Base-by-base conservation (phyloP, 768 basidiomycete species). In the Lyophyllum decastes region DNA sequence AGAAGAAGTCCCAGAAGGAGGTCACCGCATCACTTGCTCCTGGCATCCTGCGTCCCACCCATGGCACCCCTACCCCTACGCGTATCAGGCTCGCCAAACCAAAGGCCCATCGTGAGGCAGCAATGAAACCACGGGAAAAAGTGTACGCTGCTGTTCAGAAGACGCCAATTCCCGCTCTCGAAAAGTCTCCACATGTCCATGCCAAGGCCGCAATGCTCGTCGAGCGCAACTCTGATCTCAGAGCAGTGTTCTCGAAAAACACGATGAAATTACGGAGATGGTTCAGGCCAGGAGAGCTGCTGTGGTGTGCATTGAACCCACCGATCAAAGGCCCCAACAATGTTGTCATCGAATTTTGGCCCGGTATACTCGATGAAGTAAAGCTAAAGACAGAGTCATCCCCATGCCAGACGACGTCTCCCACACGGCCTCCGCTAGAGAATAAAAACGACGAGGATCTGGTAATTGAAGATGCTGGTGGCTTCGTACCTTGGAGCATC, bases 271-370 rank as follows among this genome's bases (percentile, higher is more conserved):
- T 85, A 24, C 79, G 78, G 51, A 77, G 88, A 53, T 86, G 81
- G 82, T 88, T 82, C 65, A 80, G 92, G 58, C 78, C 82, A 14
- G 84, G 83, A 33, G 92, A 92, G 70, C 67, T 91, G 34, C 73
- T 92, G 10, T 92, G 90, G 88, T 88, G 85, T 54, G 77, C 78
- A 10, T 72, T 92, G 30, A 69, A 76, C 38, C 68, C 74, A 9
- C 76, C 85, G 0, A 86, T 91, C 38, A 61, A 67, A 2, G 78
- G 78, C 1, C 66, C 73, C 0, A 65, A 69, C 3, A 74, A 73
- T 17, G 75, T 79, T 49, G 64, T 63, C n/a, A 88, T 94, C 60
- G 66, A 71, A 24, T 87, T 83, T 64, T 94, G 92, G 92, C 91
- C 91, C 1, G 89, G 82, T 1, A 64, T 92, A 21, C 80, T 93